These are phyloP conservation scores for Coemansia erecta DNA, from an alignment of 192 early-diverging fungal species.

Conservation along the genomic window DNA sequence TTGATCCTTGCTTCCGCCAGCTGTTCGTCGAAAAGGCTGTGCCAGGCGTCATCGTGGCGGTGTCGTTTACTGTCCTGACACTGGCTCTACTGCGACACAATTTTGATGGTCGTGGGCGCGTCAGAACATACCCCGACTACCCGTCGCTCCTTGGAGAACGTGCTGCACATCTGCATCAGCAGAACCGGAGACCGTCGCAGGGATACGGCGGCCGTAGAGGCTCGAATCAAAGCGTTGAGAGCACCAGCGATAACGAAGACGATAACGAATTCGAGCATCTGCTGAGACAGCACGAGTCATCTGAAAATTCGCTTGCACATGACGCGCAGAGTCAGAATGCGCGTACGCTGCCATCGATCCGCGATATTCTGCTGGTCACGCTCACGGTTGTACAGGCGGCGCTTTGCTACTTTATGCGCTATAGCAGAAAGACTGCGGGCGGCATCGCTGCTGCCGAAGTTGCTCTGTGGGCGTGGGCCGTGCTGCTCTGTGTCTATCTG, in stretches of 20 bases:
- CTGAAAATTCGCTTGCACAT: neutral
- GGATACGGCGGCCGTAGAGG: neutral
- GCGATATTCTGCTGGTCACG: conserved; percentile 26
- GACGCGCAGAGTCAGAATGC: neutral
- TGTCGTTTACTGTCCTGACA: conserved; percentile 15
- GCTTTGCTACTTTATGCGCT: conserved; percentile 11
- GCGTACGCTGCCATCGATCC: conserved; percentile 18
- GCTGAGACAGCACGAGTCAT: conserved; percentile 1
- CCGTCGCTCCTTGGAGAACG: conserved; percentile 8
- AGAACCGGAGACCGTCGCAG: neutral
- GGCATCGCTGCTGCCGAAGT: conserved; percentile 16
- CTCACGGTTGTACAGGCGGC: conserved; percentile 19
- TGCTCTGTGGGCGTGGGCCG: conserved; percentile 39
- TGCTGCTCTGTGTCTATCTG: conserved; percentile 28
- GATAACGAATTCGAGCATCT: conserved; percentile 1
- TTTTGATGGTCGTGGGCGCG: neutral
- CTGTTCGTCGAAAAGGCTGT: conserved; percentile 33
- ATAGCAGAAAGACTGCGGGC: neutral
- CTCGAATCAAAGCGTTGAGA: neutral
- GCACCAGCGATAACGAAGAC: conserved; percentile 15
- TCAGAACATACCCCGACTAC: conserved; percentile 2
- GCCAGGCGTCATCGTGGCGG: conserved; percentile 17
- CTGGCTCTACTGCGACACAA: conserved; percentile 14
- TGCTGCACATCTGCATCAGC: neutral
- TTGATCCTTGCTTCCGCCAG: conserved; percentile 41